phyloP scores from a whole-genome alignment of 1,284 basidiomycete species.

The Ceratobasidium sp. region DNA sequence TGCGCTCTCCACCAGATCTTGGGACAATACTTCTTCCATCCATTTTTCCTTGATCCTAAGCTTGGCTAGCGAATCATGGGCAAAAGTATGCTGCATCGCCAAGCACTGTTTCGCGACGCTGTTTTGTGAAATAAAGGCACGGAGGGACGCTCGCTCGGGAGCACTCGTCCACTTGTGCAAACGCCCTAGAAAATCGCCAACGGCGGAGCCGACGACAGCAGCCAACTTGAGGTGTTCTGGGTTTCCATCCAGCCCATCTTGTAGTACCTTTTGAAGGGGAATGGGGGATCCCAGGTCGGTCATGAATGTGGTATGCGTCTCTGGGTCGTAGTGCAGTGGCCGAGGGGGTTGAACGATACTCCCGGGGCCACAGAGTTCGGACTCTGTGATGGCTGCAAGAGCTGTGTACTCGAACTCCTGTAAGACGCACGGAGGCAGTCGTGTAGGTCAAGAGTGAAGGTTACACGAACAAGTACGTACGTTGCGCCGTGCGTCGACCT shows the following conservation, averaged over 20 bases:
- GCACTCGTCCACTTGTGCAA: conserved; percentile 13
- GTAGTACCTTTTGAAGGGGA: neutral
- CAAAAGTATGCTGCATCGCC: neutral
- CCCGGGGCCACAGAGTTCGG: neutral
- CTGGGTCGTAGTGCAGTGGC: conserved; percentile 19
- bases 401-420: conserved; percentile 21
- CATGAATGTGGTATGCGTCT: conserved; percentile 26
- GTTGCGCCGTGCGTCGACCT: neutral
- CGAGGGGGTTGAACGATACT: conserved; percentile 13
- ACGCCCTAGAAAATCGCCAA: conserved; percentile 25
- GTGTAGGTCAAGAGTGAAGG: neutral
- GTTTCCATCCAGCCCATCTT: neutral
- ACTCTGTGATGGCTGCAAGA: neutral
- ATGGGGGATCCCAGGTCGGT: neutral
- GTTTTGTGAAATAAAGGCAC: neutral
- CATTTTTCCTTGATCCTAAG: neutral
- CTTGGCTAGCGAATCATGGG: neutral
- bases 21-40: neutral
- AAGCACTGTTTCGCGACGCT: conserved; percentile 4
- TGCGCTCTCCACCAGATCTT: neutral
- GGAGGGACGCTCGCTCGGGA: conserved; percentile 17
- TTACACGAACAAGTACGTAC: neutral
- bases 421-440: no score
- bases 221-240: neutral
- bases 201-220: conserved; percentile 4